phyloP scores from a whole-genome alignment of 1,139 yeast species.

The Blastobotrys persicus region DNA sequence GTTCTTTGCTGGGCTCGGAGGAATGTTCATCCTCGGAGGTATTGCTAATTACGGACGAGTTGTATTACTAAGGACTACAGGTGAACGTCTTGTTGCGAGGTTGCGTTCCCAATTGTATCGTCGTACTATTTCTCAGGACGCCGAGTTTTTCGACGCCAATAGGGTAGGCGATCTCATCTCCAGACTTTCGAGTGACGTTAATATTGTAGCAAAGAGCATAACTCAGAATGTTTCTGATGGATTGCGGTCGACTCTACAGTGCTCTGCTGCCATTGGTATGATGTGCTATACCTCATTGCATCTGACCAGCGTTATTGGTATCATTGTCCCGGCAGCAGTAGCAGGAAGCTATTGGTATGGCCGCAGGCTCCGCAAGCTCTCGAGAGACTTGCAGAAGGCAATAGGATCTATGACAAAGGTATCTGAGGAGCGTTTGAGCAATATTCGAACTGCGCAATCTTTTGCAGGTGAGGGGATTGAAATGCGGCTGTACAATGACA shows the following conservation, averaged over 20 bases:
- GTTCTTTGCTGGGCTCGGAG: slow-evolving; percentile 50
- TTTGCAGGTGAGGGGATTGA: slow-evolving; percentile 82
- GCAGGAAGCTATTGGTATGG: slow-evolving; percentile 78
- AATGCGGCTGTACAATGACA: slow-evolving; percentile 58
- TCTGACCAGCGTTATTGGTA: slow-evolving; percentile 69
- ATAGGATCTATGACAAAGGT: slow-evolving; percentile 85
- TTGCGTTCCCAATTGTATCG: slow-evolving; percentile 73
- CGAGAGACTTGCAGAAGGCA: slow-evolving; percentile 77
- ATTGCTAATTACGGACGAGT: slow-evolving; percentile 78
- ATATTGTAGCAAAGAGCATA: slow-evolving; percentile 80
- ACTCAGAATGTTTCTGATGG: slow-evolving; percentile 94
- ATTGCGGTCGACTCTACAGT: slow-evolving; percentile 59
- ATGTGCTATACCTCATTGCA: slow-evolving; percentile 86
- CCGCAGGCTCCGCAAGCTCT: slow-evolving; percentile 67
- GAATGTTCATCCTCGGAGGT: slow-evolving; percentile 66
- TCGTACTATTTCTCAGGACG: slow-evolving; percentile 78
- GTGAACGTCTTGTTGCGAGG: slow-evolving; percentile 84
- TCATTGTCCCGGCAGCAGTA: slow-evolving; percentile 79
- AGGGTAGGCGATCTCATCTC: slow-evolving; percentile 93
- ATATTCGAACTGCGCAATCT: slow-evolving; percentile 81
- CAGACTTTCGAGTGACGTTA: slow-evolving; percentile 83
- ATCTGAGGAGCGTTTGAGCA: slow-evolving; percentile 87
- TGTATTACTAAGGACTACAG: slow-evolving; percentile 67
- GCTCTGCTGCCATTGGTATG: slow-evolving; percentile 81
- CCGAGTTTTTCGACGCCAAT: slow-evolving; percentile 88